A percentile compares a stretch with the other conserved stretches of the same genome.
Evolutionary conservation across 371 early-diverging fungal genomes (phyloP).

Genomic region (Mucor plumbeus): DNA sequence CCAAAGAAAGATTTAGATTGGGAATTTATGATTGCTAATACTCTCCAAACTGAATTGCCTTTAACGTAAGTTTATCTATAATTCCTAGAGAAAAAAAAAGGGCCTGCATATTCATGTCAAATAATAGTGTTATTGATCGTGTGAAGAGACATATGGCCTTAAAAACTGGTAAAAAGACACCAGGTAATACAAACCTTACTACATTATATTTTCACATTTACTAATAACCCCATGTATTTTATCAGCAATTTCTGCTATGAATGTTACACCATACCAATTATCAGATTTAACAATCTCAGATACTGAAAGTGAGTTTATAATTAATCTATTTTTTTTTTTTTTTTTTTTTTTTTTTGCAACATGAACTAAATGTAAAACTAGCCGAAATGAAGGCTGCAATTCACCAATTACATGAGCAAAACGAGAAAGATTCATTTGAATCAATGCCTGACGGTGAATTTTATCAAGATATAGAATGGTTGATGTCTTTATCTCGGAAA

Average conservation of each 20-base stretch:
- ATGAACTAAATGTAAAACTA: neutral
- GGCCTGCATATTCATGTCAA: neutral
- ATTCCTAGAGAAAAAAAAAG: neutral
- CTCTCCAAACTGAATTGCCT: conserved; percentile 3
- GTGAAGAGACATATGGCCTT: conserved; percentile 9
- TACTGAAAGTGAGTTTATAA: conserved; percentile 12
- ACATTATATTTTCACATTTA: neutral
- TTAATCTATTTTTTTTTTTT: neutral
- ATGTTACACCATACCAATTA: conserved; percentile 10
- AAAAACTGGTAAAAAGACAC: neutral
- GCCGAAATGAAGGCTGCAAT: conserved; percentile 11
- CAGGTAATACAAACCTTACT: neutral
- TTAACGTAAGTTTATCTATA: neutral
- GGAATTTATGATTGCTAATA: conserved; percentile 11
- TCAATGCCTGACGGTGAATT: neutral
- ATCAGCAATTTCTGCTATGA: conserved; percentile 12
- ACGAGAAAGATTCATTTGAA: conserved; percentile 3
- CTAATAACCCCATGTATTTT: neutral
- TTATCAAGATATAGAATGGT: conserved; percentile 8
- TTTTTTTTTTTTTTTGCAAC: neutral
- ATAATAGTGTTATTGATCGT: conserved; percentile 11
- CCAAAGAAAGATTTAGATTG: conserved; percentile 9
- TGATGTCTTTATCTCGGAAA: conserved; percentile 2
- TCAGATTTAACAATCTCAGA: conserved; percentile 17
- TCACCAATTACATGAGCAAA: neutral